A percentile compares a stretch with the other conserved stretches of the same genome.
phyloP scores from a whole-genome alignment of 139 green algal species.

The Pleodorina starrii region DNA sequence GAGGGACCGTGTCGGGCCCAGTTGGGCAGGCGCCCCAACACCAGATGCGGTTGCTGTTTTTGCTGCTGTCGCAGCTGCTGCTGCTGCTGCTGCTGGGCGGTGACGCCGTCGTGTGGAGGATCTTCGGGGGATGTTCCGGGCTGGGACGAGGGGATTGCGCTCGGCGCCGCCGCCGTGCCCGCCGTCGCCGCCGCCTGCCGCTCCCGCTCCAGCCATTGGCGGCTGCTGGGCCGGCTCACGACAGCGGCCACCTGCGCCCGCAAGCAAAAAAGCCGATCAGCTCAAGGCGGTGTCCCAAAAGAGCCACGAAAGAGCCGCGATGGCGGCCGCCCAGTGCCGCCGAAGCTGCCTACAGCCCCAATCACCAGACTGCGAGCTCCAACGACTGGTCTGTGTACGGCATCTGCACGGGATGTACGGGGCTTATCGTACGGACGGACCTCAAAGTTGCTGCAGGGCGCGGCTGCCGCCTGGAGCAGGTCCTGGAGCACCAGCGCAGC shows the following conservation, averaged over 20 bases:
- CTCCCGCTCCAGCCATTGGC: conserved; percentile 59
- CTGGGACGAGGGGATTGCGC: no score
- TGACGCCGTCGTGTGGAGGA: no score
- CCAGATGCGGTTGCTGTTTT: not conserved
- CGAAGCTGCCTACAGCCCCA: no score
- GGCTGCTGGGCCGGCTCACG: conserved; percentile 78
- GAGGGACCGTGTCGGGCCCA: not conserved
- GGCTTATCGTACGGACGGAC: conserved; percentile 20
- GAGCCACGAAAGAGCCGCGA: no score
- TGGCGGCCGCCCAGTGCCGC: no score
- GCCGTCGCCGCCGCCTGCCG: not conserved
- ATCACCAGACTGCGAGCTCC: no score
- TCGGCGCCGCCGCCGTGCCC: not conserved
- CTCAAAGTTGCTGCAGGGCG: conserved; percentile 71
- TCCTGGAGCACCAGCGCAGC: conserved; percentile 76
- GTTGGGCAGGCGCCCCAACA: not conserved
- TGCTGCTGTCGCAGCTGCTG: not conserved
- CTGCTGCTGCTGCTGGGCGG: no score
- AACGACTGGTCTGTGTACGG: no score
- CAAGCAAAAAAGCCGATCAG: no score
- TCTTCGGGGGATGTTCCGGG: no score
- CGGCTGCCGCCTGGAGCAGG: conserved; percentile 70
- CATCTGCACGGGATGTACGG: not conserved
- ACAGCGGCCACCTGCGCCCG: conserved; percentile 82
- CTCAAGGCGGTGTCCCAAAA: no score